Evolutionary conservation across 148 eudicot genomes (phyloP).

Genomic region (Selenicereus undatus): DNA sequence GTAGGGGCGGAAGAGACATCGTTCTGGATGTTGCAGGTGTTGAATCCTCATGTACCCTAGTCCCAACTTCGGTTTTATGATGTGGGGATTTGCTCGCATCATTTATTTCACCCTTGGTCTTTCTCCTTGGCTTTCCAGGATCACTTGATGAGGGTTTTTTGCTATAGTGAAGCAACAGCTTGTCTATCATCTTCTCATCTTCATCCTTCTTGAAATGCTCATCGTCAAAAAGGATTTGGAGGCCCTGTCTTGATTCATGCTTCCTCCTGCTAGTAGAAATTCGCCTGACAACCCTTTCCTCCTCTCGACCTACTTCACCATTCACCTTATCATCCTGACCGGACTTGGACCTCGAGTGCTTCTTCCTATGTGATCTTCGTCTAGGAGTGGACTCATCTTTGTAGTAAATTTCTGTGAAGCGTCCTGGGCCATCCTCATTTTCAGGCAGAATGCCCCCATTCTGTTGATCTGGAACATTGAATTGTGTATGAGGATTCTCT

Average conservation of each 20-base stretch:
- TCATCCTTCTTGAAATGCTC: conserved; percentile 49
- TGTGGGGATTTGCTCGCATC: conserved; percentile 29
- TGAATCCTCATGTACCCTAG: conserved; percentile 11
- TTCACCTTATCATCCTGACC: conserved; percentile 27
- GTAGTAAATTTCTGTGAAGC: conserved; percentile 43
- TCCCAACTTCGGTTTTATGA: conserved; percentile 24
- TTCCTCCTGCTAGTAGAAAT: conserved; percentile 73
- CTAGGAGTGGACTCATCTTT: conserved; percentile 49
- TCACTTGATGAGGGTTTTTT: conserved; percentile 59
- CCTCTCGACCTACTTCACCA: conserved; percentile 50
- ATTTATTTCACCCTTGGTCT: conserved; percentile 21
- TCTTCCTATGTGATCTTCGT: conserved; percentile 63
- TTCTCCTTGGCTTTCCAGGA: conserved; percentile 42
- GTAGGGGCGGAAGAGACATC: conserved; percentile 63
- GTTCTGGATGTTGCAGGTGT: conserved; percentile 56
- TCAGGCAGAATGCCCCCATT: conserved; percentile 15
- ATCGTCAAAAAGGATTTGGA: conserved; percentile 61
- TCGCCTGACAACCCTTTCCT: conserved; percentile 40
- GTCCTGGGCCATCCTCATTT: conserved; percentile 19
- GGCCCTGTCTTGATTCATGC: conserved; percentile 63
- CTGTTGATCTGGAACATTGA: conserved; percentile 23
- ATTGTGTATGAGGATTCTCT: conserved; percentile 29
- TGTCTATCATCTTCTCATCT: conserved; percentile 76
- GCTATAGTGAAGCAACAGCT: conserved; percentile 75
- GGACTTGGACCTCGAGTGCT: conserved; percentile 44